These are phyloP conservation scores for Rhizoclosmatium sp. DNA, from an alignment of 192 early-diverging fungal genomes.

Conservation along the genomic window DNA sequence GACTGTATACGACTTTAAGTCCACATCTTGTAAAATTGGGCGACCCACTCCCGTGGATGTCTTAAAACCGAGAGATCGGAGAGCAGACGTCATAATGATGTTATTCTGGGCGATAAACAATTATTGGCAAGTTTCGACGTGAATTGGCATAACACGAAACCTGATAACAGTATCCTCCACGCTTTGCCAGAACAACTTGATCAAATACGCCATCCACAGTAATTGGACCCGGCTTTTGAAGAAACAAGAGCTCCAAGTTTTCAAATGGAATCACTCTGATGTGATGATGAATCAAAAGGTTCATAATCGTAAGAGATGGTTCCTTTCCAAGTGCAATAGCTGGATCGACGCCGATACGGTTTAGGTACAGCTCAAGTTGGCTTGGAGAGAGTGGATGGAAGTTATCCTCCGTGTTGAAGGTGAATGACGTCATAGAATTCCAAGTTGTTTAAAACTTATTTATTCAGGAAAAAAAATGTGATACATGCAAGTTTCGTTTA, in stretches of 20 bases:
- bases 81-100: constrained; percentile 1
- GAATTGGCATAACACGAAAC: neutral
- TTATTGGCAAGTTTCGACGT: neutral
- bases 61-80: neutral
- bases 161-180: constrained; percentile 16
- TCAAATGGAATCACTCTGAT: constrained; percentile 5
- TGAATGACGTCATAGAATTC: neutral
- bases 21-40: neutral
- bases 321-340: neutral
- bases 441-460: neutral
- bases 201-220: neutral
- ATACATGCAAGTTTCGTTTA: neutral
- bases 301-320: neutral
- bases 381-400: constrained; percentile 5
- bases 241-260: constrained; percentile 1
- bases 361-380: constrained; percentile 1
- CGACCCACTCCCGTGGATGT: constrained; percentile 1
- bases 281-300: neutral
- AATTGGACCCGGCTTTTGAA: neutral
- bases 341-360: neutral
- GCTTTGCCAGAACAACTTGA: neutral
- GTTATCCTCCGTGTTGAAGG: neutral
- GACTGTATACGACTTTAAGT: neutral
- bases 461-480: neutral
- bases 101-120: neutral